phyloP scores from a whole-genome alignment of 75 land plant genomes.

The Sequoia sempervirens region DNA sequence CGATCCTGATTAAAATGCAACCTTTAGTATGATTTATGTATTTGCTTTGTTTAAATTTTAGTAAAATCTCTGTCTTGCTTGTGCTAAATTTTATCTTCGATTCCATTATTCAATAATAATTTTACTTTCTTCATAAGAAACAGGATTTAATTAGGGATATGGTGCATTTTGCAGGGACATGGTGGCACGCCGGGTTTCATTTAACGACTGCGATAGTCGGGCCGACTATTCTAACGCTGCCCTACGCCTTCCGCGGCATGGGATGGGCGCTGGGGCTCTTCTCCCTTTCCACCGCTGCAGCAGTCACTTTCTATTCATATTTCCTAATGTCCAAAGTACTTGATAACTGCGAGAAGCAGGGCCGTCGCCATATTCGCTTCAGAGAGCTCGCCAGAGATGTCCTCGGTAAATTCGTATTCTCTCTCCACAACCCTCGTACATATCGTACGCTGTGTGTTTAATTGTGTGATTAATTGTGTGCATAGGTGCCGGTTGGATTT shows the following conservation, averaged over 20 bases:
- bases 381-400: constrained; percentile 77
- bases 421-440: not conserved
- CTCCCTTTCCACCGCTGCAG: constrained; percentile 40
- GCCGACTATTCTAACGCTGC: constrained; percentile 73
- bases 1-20: no score
- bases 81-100: no score
- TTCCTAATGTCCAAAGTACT: constrained; percentile 70
- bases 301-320: constrained; percentile 75
- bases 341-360: constrained; percentile 60
- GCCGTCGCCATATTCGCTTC: constrained; percentile 75
- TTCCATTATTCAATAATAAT: no score
- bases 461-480: no score
- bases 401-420: constrained; percentile 32
- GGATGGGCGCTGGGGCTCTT: constrained; percentile 32
- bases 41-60: no score
- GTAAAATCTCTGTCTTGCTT: no score
- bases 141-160: not conserved
- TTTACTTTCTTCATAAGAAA: no score
- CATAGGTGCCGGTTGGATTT: constrained; percentile 64
- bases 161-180: constrained; percentile 36
- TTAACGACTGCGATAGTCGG: constrained; percentile 62
- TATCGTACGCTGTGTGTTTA: not conserved
- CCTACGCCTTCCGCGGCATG: constrained; percentile 54
- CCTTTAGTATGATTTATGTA: no score
- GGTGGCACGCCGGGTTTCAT: constrained; percentile 59